Evolutionary conservation across 345 rosid genomes (phyloP), one percentile per base, ranked within the genome.

Genomic region (Melastoma malabathricum): DNA sequence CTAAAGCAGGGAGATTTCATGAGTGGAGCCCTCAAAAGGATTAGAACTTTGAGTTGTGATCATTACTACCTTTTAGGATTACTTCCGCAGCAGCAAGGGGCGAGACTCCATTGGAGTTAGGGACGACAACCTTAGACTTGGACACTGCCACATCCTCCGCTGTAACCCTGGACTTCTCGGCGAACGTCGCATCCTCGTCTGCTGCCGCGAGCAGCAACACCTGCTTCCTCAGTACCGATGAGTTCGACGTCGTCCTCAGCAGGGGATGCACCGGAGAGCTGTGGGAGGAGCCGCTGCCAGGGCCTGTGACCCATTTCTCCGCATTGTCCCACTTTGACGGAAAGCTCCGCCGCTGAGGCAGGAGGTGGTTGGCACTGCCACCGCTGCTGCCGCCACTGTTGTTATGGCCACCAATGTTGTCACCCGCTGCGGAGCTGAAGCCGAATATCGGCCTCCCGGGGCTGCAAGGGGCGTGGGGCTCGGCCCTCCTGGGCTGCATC

Each of bases 261-360:
- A 83, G 19, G 51, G 71, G 46, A 59, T 80, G 84, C 60, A 88
- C 83, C 13, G 94, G 88, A 52, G 88, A 88, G 15, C 61, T 76
- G 61, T 78, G 73, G 75, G 81, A 59, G 48, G 84, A 75, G 59
- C 64, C 66, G 61, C 38, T 25, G 56, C 25, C 43, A 18, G 22
- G 45, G 44, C 45, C 16, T 15, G 74, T 78, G 31, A 86, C 65
- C 98, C 98, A 90, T 65, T 90, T 90, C 74, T 86, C 89, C 6
- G 96, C 96, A 63, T 90, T 86, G 34, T 73, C 84, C 98, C 98
- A 90, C 69, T 90, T 90, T 18, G 98, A 90, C 67, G 96, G 98
- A 15, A 90, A 74, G 66, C 65, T 31, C 38, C 38, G 7, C 38
- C 38, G 38, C 38, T 31, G 38, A 5, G 38, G 38, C 10, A 31